Base-by-base conservation (phyloP, 2,329 filamentous ascomycete genomes). In the Dothistroma pini region DNA sequence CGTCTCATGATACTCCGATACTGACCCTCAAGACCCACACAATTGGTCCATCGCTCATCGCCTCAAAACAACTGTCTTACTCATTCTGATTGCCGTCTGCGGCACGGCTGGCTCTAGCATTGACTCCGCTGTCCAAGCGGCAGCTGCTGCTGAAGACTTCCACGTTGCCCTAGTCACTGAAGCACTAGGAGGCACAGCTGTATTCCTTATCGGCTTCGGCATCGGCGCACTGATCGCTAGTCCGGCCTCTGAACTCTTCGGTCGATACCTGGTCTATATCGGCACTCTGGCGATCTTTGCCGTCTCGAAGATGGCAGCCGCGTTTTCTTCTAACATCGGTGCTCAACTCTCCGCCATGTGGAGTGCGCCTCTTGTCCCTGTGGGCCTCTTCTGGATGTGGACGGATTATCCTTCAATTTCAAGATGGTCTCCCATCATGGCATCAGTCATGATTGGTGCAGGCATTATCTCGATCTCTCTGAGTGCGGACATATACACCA, bases 401-500 rank as follows among this genome's bases (percentile, higher is more conserved):
- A 77, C 78, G 1, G 74, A 75, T 1, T 74, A 77, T 31, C 22
- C 73, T 75, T 0, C 58, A 2, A 77, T 84, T 19, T 80, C 78
- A 9, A 77, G 80, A 63, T 84, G 81, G 81, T 79, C 76, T 29
- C 78, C 80, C 0, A 75, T 85, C 4, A 69, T 71, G 1, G 81
- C 81, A 0, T 80, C 76, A 14, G 66, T 62, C 41, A 63, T 71
- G 47, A 70, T 70, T 1, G 58, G 73, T 53, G 63, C 65, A 29
- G 52, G 71, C 4, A 72, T 71, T 47, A 25, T 80, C 9, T 76
- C 75, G 44, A 74, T 83, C 12, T 83, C 82, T 69, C 78, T 83
- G 63, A 77, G 74, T 57, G 77, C 74, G 38, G 83, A 83, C 58
- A 78, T 82, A 74, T 86, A 85, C 67, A 80, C 86, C 54, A 84